Conservation (phyloP, 176 grass and related monocot genomes). For the Raddia guianensis region DNA sequence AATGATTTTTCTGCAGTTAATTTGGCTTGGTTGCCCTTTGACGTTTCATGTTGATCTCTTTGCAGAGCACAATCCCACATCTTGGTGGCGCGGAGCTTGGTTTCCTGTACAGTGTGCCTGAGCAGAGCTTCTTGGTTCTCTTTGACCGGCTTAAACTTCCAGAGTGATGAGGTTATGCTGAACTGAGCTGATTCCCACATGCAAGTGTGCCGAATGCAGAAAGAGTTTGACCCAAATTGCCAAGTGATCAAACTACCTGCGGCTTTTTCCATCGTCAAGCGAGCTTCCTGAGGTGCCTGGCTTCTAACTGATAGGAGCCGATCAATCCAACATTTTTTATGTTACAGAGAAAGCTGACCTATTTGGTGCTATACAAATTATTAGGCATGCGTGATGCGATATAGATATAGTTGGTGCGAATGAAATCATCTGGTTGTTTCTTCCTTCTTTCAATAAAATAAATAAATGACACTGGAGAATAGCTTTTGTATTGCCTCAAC, state of each 20-base stretch:
- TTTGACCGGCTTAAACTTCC: conserved; percentile 87
- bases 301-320: neutral
- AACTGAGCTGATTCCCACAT: conserved; percentile 18
- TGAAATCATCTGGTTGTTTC: conserved; percentile 3
- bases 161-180: conserved; percentile 32
- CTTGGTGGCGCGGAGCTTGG: conserved; percentile 77
- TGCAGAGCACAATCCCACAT: conserved; percentile 66
- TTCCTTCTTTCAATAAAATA: conserved; percentile 23
- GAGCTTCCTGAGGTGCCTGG: conserved; percentile 17
- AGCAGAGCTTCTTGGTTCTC: conserved; percentile 91
- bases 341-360: conserved; percentile 14
- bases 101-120: conserved; percentile 82
- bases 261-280: neutral
- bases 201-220: conserved; percentile 12
- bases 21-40: neutral
- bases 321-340: neutral
- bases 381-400: too few species aligned
- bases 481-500: conserved; percentile 12
- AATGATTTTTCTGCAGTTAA: neutral
- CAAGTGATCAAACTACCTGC: neutral
- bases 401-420: conserved; percentile 8
- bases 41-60: neutral
- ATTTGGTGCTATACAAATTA: neutral
- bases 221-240: neutral
- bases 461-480: neutral